Evolutionary conservation across 768 basidiomycete species (phyloP).

Genomic region (Clitopilus passeckerianus): DNA sequence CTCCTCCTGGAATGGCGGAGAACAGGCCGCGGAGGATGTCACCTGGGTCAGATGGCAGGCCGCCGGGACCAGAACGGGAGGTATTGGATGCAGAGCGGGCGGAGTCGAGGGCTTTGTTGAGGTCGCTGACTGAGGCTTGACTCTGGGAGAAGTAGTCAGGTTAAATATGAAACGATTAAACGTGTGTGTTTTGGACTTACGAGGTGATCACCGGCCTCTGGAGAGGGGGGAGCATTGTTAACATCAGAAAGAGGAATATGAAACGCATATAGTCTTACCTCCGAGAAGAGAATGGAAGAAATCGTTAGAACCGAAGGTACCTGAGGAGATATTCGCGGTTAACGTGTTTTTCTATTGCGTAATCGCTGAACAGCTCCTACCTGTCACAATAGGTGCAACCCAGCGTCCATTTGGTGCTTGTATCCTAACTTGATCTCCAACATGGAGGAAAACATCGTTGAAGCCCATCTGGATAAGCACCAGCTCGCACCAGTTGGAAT

Average conservation of each 20-base stretch:
- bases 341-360: background rate
- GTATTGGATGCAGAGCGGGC: slow-evolving; percentile 50
- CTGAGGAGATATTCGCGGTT: slow-evolving; percentile 18
- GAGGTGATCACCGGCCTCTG: slow-evolving; percentile 63
- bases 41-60: slow-evolving; percentile 27
- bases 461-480: slow-evolving; percentile 72
- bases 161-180: background rate
- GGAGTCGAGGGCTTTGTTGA: slow-evolving; percentile 71
- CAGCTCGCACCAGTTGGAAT: slow-evolving; percentile 89
- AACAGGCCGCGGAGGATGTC: slow-evolving; percentile 58
- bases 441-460: slow-evolving; percentile 75
- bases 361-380: slow-evolving; percentile 18
- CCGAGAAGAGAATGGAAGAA: slow-evolving; percentile 76
- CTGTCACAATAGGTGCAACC: slow-evolving; percentile 83
- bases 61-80: slow-evolving; percentile 25
- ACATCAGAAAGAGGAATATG: background rate
- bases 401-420: slow-evolving; percentile 68
- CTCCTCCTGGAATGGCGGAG: slow-evolving; percentile 56
- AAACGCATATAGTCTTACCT: slow-evolving; percentile 33
- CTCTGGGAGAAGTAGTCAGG: slow-evolving; percentile 20
- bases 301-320: slow-evolving; percentile 75
- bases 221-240: background rate
- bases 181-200: slow-evolving; percentile 25
- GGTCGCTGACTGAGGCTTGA: slow-evolving; percentile 76
- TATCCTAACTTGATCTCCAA: slow-evolving; percentile 75